Percentiles rank a stretch among this genome's conserved stretches.
These are phyloP conservation scores for Kodamaea hsintzibuensis DNA, from an alignment of 805 yeast genomes.

Conservation along the genomic window DNA sequence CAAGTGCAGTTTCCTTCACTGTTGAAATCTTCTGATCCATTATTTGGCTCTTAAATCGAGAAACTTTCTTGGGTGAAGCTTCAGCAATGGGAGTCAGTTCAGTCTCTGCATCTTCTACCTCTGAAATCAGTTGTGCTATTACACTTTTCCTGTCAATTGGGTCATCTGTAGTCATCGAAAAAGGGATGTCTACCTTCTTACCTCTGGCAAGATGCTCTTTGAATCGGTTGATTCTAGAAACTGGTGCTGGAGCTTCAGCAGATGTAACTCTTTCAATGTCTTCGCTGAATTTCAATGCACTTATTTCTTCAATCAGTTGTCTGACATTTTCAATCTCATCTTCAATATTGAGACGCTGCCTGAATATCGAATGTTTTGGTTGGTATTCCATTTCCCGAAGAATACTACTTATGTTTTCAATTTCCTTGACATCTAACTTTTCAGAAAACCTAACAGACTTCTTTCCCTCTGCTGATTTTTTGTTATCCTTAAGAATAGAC, in stretches of 20 bases:
- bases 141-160: slow-evolving; percentile 14
- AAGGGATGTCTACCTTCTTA: background rate
- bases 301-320: background rate
- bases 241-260: background rate
- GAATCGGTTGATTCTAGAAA: background rate
- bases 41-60: slow-evolving; percentile 7
- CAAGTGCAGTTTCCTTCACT: background rate
- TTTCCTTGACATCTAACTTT: slow-evolving; percentile 55
- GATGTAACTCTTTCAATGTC: background rate
- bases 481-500: slow-evolving; percentile 1
- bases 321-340: slow-evolving; percentile 2
- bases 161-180: slow-evolving; percentile 3
- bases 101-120: slow-evolving; percentile 12
- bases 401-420: slow-evolving; percentile 56
- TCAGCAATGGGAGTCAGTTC: background rate
- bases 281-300: background rate
- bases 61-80: slow-evolving; percentile 3
- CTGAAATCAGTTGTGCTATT: slow-evolving; percentile 15
- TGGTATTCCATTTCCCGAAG: slow-evolving; percentile 29
- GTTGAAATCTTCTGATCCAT: background rate
- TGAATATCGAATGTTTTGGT: slow-evolving; percentile 13
- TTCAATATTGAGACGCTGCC: slow-evolving; percentile 9
- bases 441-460: slow-evolving; percentile 58
- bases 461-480: background rate
- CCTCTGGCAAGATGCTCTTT: slow-evolving; percentile 1